Base-by-base conservation (phyloP, 2,329 filamentous ascomycete species). In the Bipolaris zeicola region DNA sequence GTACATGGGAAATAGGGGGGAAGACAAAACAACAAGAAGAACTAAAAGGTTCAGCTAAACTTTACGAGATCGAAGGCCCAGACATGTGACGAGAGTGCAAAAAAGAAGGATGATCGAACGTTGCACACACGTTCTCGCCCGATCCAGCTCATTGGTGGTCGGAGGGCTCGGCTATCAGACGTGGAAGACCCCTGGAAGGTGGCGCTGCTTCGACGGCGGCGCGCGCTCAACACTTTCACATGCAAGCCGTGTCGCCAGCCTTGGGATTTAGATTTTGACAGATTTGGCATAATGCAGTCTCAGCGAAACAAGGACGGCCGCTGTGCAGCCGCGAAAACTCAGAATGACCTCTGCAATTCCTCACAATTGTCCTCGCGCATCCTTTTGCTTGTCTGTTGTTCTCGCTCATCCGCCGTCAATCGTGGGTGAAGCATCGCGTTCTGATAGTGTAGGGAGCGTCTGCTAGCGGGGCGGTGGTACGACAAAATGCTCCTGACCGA, bases 221-320 rank as follows among this genome's bases (percentile, higher is more conserved):
- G 39, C 50, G 44, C 50, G 41, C 60, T 58, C 60, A 63, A 61
- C 58, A 54, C 58, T 63, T 68, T 68, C 65, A 68, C 65, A 68
- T 68, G 65, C 62, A 60, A 56, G 26, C 39, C 49, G 39, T 16
- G 33, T 42, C 43, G 34, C 18, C 36, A 39, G 41, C 49, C 44
- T 22, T 34, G 42, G 41, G 20, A 42, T 50, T 24, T 37, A 45
- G 28, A 52, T 48, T 51, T 49, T 55, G 50, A 53, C 57, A 39
- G 34, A 50, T 61, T 57, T 49, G 46, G 58, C 31, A 43, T 61
- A 58, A 54, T 44, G 46, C 49, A 49, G 44, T 53, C 52, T 57
- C 56, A 59, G 59, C 57, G 22, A 56, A 49, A 55, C 53, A 56
- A 58, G 59, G 55, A 59, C 57, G 58, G 55, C 55, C 57, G 57